Evolutionary conservation across 192 early-diverging fungal species (phyloP), one percentile per base, ranked within the genome.

Genomic region (Pilaira anomala): DNA sequence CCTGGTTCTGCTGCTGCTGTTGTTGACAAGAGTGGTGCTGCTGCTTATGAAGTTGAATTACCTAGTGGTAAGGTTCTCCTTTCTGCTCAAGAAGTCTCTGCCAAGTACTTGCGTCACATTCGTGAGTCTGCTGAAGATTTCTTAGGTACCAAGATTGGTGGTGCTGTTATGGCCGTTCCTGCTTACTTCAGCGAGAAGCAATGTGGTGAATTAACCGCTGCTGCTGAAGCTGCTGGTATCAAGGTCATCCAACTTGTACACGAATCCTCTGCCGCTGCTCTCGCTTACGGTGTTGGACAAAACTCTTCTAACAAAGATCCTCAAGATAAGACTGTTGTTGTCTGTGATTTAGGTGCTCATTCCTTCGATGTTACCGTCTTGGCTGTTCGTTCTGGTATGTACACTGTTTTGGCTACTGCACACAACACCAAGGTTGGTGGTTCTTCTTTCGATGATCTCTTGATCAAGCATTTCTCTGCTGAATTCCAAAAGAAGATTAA

Each of bases 401-500:
- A 36, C 80, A 83, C 87, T 22, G 85, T 95, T 54, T 72, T 91
- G 25, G 82, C 82, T 30, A 90, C 88, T 60, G 75, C 83, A 56
- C 92, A 95, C 73, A 89, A 91, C 60, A 72, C 78, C 71, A 68
- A 85, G 45, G 72, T 98, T 49, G 93, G 93, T 51, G 96, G 96
- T 69, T 76, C 80, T n/a, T 79, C 83, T 48, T 88, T 97, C 72
- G 94, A 97, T 68, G 85, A 91, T 51, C 75, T 91, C 59, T 79
- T 98, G 48, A 84, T 91, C 39, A 76, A 80, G 52, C 90, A 91
- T 71, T 89, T 94, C 72, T 81, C 80, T 41, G 83, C 79, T 33
- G 95, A 97, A 68, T 98, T 98, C 80, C 87, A 91, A 72, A 86
- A 87, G 66, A 93, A 93, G 75, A 80, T 79, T 55, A 87, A 91